Evolutionary conservation across 495 filamentous ascomycete genomes (phyloP).

Genomic region (Jackrogersella minutella): DNA sequence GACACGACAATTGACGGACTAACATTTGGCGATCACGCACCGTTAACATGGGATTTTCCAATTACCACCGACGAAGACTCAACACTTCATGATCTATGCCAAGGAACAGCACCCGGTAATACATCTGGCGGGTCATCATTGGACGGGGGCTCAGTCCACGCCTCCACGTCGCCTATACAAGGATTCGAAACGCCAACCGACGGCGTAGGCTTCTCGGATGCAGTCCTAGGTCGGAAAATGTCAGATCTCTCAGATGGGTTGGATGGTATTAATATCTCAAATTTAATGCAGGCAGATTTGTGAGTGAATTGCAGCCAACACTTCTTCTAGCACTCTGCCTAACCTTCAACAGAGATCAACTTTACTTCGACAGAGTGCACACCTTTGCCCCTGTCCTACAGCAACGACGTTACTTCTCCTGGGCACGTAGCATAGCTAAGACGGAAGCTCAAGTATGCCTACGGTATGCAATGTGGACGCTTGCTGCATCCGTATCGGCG

Average conservation of each 20-base stretch:
- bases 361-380: conserved; percentile 68
- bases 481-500: conserved; percentile 61
- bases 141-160: conserved; percentile 33
- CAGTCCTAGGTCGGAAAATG: conserved; percentile 17
- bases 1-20: conserved; percentile 24
- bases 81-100: conserved; percentile 26
- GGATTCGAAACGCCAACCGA: conserved; percentile 34
- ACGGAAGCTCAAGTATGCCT: conserved; percentile 43
- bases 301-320: conserved; percentile 3
- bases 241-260: conserved; percentile 26
- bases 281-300: conserved; percentile 40
- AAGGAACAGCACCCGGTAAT: conserved; percentile 18
- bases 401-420: conserved; percentile 44
- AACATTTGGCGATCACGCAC: conserved; percentile 22
- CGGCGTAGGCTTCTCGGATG: conserved; percentile 19
- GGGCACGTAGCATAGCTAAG: conserved; percentile 34
- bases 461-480: conserved; percentile 65
- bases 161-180: conserved; percentile 37
- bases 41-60: conserved; percentile 36
- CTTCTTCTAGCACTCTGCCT: background rate
- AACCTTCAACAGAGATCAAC: conserved; percentile 55
- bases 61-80: conserved; percentile 23
- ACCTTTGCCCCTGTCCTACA: conserved; percentile 62
- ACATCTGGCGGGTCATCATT: conserved; percentile 29
- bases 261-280: conserved; percentile 37